Evolutionary conservation across 345 rosid species (phyloP).

Genomic region (Salix exigua): DNA sequence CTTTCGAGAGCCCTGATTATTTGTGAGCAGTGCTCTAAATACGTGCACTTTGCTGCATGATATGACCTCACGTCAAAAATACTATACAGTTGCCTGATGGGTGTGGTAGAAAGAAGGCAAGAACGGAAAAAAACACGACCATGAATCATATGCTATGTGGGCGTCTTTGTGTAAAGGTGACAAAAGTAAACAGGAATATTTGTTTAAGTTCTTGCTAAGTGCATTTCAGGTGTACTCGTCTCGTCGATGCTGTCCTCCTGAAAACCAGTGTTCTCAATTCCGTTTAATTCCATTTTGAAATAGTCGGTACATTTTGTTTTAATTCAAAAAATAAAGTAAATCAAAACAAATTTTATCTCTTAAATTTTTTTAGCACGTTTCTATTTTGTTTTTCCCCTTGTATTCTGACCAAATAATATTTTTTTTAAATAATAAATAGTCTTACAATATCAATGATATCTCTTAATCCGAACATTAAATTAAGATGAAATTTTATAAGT

Average conservation of each 20-base stretch:
- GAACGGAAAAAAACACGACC: not conserved
- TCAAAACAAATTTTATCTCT: too few relatives aligned
- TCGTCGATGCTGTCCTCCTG: not conserved
- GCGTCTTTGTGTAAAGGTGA: not conserved
- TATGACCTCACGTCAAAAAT: not conserved
- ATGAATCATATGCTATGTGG: not conserved
- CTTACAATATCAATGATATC: too few relatives aligned
- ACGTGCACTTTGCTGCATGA: conserved; percentile 11
- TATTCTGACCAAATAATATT: too few relatives aligned
- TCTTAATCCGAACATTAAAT: too few relatives aligned
- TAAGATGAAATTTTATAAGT: too few relatives aligned
- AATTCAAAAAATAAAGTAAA: too few relatives aligned
- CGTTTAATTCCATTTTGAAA: too few relatives aligned
- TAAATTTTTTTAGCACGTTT: too few relatives aligned
- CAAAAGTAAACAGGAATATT: not conserved
- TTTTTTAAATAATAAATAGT: too few relatives aligned
- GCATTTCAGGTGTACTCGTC: not conserved
- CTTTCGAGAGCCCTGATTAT: not conserved
- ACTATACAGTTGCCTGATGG: not conserved
- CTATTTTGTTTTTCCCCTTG: too few relatives aligned
- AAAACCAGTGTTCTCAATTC: too few relatives aligned
- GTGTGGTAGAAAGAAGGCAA: not conserved
- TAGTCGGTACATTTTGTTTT: too few relatives aligned
- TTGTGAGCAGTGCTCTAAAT: not conserved
- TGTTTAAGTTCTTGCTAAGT: not conserved